Conservation (phyloP, 352 stramenopile genomes). For the Globisporangium splendens region DNA sequence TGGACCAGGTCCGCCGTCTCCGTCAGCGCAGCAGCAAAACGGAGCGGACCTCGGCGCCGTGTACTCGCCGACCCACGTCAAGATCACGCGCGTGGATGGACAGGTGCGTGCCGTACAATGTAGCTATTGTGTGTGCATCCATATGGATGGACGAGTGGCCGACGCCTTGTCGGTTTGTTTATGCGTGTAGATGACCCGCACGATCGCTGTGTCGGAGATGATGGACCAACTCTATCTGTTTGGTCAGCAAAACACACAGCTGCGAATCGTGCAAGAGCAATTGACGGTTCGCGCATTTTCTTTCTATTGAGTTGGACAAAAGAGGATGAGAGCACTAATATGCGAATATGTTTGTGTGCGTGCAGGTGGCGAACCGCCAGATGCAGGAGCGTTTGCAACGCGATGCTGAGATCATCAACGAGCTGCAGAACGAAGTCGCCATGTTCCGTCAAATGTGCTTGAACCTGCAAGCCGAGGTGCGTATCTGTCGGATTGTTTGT, state of each 20-base stretch:
- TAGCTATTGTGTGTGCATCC: neutral
- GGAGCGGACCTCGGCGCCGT: slow-evolving; percentile 36
- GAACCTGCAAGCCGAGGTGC: slow-evolving; percentile 73
- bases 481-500: slow-evolving; percentile 6
- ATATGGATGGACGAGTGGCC: neutral
- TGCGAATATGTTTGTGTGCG: neutral
- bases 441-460: slow-evolving; percentile 85
- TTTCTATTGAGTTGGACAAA: neutral
- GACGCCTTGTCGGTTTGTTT: neutral
- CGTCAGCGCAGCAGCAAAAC: neutral
- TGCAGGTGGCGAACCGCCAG: slow-evolving; percentile 56
- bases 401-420: slow-evolving; percentile 53
- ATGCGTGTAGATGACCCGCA: slow-evolving; percentile 48
- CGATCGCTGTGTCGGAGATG: slow-evolving; percentile 68
- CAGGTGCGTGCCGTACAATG: slow-evolving; percentile 20
- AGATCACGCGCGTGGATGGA: slow-evolving; percentile 64
- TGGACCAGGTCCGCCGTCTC: neutral
- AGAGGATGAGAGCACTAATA: too few species aligned
- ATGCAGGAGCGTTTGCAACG: slow-evolving; percentile 69
- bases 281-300: slow-evolving; percentile 39
- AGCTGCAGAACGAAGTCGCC: slow-evolving; percentile 73
- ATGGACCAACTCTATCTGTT: slow-evolving; percentile 77
- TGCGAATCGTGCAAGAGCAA: slow-evolving; percentile 57
- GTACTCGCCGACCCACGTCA: slow-evolving; percentile 69
- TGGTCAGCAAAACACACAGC: slow-evolving; percentile 64